Evolutionary conservation across 306 rosid species (phyloP).

Genomic region (Inga leiocalycina): DNA sequence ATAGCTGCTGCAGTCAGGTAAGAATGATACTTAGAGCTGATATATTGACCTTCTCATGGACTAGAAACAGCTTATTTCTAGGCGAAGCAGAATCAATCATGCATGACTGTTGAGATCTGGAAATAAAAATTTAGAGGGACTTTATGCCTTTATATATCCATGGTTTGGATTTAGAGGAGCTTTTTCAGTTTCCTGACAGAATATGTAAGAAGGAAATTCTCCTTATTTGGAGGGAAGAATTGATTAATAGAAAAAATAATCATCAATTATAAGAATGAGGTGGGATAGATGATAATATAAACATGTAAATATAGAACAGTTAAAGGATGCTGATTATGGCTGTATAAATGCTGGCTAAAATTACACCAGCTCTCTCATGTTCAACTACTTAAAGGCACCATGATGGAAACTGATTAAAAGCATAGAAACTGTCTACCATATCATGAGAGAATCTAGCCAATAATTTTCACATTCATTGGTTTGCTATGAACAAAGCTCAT

Average conservation of each 20-base stretch:
- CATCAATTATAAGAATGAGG: neutral
- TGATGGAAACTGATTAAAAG: neutral
- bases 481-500: neutral
- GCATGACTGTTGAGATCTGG: neutral
- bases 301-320: neutral
- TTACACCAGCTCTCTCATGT: neutral
- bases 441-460: neutral
- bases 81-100: neutral
- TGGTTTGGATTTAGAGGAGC: neutral
- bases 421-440: neutral
- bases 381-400: neutral
- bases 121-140: neutral
- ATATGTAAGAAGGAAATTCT: neutral
- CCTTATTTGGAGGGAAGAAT: neutral
- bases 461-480: neutral
- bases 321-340: neutral
- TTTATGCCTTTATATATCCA: neutral
- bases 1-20: slow-evolving; percentile 4
- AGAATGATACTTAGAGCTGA: neutral
- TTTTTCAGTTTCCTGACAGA: neutral
- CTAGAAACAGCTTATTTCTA: neutral
- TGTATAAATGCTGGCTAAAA: neutral
- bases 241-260: neutral
- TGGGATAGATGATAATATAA: neutral
- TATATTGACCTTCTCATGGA: neutral